phyloP scores from a whole-genome alignment of 495 filamentous ascomycete genomes.

The Stereocaulon alpinum region DNA sequence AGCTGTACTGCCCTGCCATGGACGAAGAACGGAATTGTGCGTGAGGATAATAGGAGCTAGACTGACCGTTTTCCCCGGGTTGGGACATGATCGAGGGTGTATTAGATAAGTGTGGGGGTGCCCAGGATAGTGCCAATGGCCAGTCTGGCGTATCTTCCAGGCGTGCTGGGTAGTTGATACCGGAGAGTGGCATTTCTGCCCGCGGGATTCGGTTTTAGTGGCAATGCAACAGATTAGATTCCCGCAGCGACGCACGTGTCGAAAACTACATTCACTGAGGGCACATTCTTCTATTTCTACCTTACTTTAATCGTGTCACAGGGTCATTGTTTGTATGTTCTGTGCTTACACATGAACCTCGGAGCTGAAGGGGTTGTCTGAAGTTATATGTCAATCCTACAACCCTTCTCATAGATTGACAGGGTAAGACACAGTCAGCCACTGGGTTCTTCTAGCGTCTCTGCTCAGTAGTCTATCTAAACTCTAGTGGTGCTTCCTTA shows the following conservation, averaged over 20 bases:
- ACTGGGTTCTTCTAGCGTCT: not conserved
- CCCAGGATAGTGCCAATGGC: constrained; percentile 1
- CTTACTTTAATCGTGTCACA: not conserved
- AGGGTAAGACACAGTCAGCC: constrained; percentile 6
- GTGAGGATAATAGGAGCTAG: constrained; percentile 44
- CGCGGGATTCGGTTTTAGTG: constrained; percentile 5
- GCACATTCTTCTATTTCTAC: not conserved
- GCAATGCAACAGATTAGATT: constrained; percentile 7
- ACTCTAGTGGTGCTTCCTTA: not conserved
- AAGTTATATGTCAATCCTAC: not conserved
- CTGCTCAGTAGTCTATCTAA: not conserved
- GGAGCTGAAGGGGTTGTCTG: not conserved
- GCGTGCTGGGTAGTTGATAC: constrained; percentile 5
- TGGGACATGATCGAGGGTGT: constrained; percentile 17
- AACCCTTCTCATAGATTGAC: not conserved
- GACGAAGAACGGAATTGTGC: constrained; percentile 47
- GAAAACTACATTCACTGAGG: not conserved
- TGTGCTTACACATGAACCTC: not conserved
- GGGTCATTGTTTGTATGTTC: not conserved
- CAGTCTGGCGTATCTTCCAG: constrained; percentile 7
- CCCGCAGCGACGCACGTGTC: constrained; percentile 5
- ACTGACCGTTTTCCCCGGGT: constrained; percentile 16
- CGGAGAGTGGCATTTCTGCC: constrained; percentile 7
- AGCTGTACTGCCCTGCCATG: constrained; percentile 47
- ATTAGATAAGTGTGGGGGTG: constrained; percentile 11